Conservation (phyloP, 768 basidiomycete genomes). For the Lanmaoa pseudosensibilis region DNA sequence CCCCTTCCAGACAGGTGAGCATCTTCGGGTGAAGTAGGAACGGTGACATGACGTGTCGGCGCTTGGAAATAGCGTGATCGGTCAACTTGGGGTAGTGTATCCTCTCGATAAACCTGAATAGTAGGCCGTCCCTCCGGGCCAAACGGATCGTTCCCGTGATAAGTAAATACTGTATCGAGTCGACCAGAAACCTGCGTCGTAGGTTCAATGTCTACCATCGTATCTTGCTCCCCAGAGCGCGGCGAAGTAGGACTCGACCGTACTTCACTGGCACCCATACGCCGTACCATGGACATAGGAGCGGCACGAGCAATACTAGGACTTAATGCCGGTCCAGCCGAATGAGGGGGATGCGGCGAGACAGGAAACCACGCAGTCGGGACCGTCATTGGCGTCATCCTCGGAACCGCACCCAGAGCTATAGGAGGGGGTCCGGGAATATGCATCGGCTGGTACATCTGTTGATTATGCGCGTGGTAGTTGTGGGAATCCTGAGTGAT, state of each 20-base stretch:
- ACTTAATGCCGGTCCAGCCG: conserved; percentile 15
- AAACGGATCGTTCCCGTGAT: conserved; percentile 20
- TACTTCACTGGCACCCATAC: conserved; percentile 3
- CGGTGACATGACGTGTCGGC: conserved; percentile 6
- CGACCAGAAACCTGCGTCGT: conserved; percentile 46
- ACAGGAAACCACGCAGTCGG: conserved; percentile 21
- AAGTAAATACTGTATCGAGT: conserved; percentile 41
- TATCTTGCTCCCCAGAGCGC: conserved; percentile 38
- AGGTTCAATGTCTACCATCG: conserved; percentile 38
- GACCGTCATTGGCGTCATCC: conserved; percentile 2
- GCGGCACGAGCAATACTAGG: conserved; percentile 12
- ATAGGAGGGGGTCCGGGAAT: conserved; percentile 23
- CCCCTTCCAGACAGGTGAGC: conserved; percentile 5
- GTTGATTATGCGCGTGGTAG: conserved; percentile 34
- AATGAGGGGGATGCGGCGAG: conserved; percentile 6
- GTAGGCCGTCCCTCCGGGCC: conserved; percentile 9
- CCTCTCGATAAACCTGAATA: conserved; percentile 25
- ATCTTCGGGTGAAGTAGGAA: conserved; percentile 19
- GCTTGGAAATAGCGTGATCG: conserved; percentile 19
- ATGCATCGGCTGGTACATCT: conserved; percentile 33
- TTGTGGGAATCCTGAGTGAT: conserved; percentile 31
- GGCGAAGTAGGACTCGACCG: conserved; percentile 44
- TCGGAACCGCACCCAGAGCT: not conserved
- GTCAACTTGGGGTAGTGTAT: conserved; percentile 17
- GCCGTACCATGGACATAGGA: conserved; percentile 12